A percentile compares a stretch with the other conserved stretches of the same genome.
These are phyloP conservation scores for Argentina anserina DNA, from an alignment of 306 rosid species.

Conservation along the genomic window DNA sequence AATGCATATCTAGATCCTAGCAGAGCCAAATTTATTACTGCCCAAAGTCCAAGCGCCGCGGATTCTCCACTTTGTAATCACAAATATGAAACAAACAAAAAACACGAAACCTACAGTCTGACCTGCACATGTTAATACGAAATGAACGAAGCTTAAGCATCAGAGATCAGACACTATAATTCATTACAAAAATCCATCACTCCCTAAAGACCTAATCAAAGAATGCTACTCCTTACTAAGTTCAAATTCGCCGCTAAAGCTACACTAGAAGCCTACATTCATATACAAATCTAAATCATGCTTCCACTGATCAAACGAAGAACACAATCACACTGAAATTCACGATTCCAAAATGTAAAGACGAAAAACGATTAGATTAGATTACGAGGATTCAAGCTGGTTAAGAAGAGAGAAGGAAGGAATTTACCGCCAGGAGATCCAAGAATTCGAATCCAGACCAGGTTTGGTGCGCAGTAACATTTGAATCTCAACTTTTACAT, in stretches of 20 bases:
- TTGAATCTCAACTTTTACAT: constrained; percentile 44
- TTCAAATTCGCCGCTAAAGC: constrained; percentile 26
- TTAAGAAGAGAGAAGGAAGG: constrained; percentile 15
- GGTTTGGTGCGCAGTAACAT: constrained; percentile 28
- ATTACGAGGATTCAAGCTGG: neutral
- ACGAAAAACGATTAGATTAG: neutral
- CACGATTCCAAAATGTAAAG: neutral
- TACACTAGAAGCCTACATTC: constrained; percentile 15
- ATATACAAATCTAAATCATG: constrained; percentile 14
- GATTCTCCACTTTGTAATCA: neutral
- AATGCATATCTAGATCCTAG: neutral
- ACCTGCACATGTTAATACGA: constrained; percentile 5
- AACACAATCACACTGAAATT: neutral
- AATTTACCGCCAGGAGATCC: constrained; percentile 78
- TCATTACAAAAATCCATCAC: neutral
- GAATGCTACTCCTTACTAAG: constrained; percentile 24
- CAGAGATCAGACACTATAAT: neutral
- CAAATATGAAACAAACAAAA: neutral
- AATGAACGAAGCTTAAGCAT: neutral
- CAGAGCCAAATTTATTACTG: neutral
- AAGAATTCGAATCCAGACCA: constrained; percentile 45
- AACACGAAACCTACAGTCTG: constrained; percentile 4
- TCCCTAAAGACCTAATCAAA: constrained; percentile 6
- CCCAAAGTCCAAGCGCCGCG: constrained; percentile 4
- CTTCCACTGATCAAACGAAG: constrained; percentile 3